phyloP scores from a whole-genome alignment of 164 flowering plant species.

The Stephania yunnanensis region DNA sequence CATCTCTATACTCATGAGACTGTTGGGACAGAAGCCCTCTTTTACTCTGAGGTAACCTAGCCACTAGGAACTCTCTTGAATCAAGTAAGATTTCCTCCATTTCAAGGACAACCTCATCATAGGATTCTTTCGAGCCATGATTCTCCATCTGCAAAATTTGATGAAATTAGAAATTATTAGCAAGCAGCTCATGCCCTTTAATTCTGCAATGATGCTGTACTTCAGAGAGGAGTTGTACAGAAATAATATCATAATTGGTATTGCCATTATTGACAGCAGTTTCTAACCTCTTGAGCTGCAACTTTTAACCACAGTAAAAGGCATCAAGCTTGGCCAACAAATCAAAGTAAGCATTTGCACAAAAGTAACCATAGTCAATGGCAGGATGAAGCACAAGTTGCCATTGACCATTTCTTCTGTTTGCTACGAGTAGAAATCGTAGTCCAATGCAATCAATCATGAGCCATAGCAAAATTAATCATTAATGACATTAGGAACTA shows the following conservation, averaged over 20 bases:
- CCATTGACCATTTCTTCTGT: not conserved
- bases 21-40: constrained; percentile 27
- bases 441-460: no score
- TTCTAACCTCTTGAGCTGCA: not conserved
- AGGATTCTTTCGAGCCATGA: constrained; percentile 38
- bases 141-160: constrained; percentile 43
- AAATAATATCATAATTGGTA: not conserved
- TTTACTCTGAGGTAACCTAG: constrained; percentile 33
- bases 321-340: not conserved
- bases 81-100: constrained; percentile 95
- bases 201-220: not conserved
- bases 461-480: not conserved
- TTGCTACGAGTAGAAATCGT: not conserved
- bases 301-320: not conserved
- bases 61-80: constrained; percentile 44
- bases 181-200: not conserved
- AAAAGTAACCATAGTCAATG: not conserved
- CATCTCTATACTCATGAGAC: constrained; percentile 61
- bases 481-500: not conserved
- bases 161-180: not conserved
- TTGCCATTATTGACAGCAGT: not conserved
- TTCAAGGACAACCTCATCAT: constrained; percentile 81
- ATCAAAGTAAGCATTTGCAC: not conserved
- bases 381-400: not conserved
- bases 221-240: not conserved